phyloP scores from a whole-genome alignment of 768 basidiomycete species.

The Tremella fuciformis region DNA sequence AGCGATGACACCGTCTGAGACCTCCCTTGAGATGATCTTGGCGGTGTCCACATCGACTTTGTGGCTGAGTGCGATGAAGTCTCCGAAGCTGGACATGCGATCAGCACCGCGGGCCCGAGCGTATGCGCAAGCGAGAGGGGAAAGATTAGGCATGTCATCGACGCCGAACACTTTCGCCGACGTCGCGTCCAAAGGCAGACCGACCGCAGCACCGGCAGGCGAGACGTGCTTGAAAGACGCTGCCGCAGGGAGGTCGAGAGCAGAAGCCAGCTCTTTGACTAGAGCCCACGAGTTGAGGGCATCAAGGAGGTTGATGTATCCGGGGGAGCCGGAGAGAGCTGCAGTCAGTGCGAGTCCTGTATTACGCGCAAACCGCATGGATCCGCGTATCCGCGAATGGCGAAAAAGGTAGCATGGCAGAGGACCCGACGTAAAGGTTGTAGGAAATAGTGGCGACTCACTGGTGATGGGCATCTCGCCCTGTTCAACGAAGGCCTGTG shows the following conservation, averaged over 20 bases:
- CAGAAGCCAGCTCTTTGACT: slow-evolving; percentile 86
- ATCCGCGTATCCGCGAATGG: not conserved
- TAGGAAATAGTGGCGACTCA: slow-evolving; percentile 47
- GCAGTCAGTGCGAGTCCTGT: not conserved
- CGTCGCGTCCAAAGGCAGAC: slow-evolving; percentile 67
- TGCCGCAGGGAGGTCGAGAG: slow-evolving; percentile 84
- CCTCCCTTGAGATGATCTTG: slow-evolving; percentile 95
- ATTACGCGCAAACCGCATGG: too few species aligned
- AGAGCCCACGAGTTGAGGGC: slow-evolving; percentile 95
- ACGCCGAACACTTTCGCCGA: slow-evolving; percentile 96
- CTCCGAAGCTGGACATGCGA: slow-evolving; percentile 98
- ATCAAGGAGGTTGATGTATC: slow-evolving; percentile 97
- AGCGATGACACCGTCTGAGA: slow-evolving; percentile 96
- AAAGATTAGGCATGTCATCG: slow-evolving; percentile 84
- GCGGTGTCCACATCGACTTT: slow-evolving; percentile 92
- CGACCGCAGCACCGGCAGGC: slow-evolving; percentile 93
- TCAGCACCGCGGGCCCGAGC: slow-evolving; percentile 96
- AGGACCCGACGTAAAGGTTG: not conserved
- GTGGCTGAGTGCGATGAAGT: slow-evolving; percentile 93
- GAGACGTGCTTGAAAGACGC: slow-evolving; percentile 99
- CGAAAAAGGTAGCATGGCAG: slow-evolving; percentile 1
- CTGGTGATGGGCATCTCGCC: slow-evolving; percentile 93
- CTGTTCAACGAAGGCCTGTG: slow-evolving; percentile 86
- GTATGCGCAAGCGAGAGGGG: slow-evolving; percentile 85
- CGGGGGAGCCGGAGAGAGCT: slow-evolving; percentile 91